A percentile compares a stretch with the other conserved stretches of the same genome.
phyloP scores from a whole-genome alignment of 140 eudicot genomes.

The Oenanthe javanica region DNA sequence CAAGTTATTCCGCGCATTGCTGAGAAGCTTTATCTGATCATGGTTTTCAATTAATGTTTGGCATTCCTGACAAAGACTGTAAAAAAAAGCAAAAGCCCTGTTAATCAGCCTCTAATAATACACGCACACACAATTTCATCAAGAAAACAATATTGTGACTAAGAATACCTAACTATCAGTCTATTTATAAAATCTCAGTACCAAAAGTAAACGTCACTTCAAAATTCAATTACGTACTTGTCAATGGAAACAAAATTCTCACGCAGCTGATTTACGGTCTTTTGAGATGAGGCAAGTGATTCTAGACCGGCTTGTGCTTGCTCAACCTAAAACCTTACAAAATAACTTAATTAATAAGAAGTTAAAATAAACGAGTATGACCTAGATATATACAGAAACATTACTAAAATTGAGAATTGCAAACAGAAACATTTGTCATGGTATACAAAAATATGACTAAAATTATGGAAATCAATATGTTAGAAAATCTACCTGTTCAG shows the following conservation, averaged over 20 bases:
- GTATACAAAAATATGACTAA: not conserved
- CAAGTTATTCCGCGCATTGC: constrained; percentile 90
- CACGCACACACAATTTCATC: not conserved
- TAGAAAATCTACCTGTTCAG: constrained; percentile 69
- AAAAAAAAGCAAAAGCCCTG: constrained; percentile 16
- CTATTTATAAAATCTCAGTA: not conserved
- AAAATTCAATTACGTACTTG: constrained; percentile 41
- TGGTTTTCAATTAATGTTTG: constrained; percentile 96
- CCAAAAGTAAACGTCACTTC: constrained; percentile 2
- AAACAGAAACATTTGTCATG: not conserved
- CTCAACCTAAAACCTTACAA: constrained; percentile 59
- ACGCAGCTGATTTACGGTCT: constrained; percentile 66
- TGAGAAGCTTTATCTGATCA: constrained; percentile 94
- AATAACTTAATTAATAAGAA: not conserved
- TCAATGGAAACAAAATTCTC: constrained; percentile 85
- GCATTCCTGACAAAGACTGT: constrained; percentile 92
- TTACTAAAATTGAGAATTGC: not conserved
- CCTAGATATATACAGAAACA: not conserved
- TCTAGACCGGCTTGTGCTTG: constrained; percentile 96
- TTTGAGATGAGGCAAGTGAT: constrained; percentile 72
- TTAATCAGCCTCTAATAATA: constrained; percentile 15
- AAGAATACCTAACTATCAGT: not conserved
- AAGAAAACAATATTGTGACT: not conserved
- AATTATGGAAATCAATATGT: constrained; percentile 1
- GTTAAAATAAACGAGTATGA: not conserved